phyloP scores from a whole-genome alignment of 2,329 filamentous ascomycete species.

The Amauroascus verrucosus region DNA sequence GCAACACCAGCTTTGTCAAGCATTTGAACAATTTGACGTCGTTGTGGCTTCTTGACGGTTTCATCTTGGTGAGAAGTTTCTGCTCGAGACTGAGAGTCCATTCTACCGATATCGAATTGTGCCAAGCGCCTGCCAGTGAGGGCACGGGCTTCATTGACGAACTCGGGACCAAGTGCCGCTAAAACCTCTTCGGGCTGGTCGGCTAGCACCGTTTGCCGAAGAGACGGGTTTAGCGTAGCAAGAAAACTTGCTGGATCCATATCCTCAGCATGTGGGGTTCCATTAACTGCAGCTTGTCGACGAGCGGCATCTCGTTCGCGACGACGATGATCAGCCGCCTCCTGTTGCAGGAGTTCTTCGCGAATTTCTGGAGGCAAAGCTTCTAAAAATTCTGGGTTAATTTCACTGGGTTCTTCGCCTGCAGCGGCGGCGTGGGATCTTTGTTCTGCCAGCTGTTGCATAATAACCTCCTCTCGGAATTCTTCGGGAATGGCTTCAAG shows the following conservation, averaged over 20 bases:
- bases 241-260: constrained; percentile 92
- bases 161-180: constrained; percentile 70
- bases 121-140: constrained; percentile 50
- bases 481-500: constrained; percentile 96
- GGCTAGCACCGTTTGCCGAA: constrained; percentile 77
- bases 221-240: constrained; percentile 71
- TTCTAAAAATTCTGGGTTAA: constrained; percentile 87
- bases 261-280: constrained; percentile 54
- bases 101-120: constrained; percentile 40
- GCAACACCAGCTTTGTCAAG: constrained; percentile 92
- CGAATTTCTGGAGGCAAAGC: constrained; percentile 84
- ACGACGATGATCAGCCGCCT: constrained; percentile 77
- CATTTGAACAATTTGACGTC: constrained; percentile 85
- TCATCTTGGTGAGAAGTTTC: constrained; percentile 34
- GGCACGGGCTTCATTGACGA: constrained; percentile 75
- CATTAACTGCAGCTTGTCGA: constrained; percentile 49
- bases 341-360: constrained; percentile 80
- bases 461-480: constrained; percentile 88
- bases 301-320: constrained; percentile 74
- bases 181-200: constrained; percentile 86
- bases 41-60: constrained; percentile 53
- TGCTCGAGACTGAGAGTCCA: constrained; percentile 21
- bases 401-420: constrained; percentile 54
- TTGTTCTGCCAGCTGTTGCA: constrained; percentile 74
- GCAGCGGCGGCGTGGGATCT: constrained; percentile 63